Conservation (phyloP, 192 early-diverging fungal species). For the Backusella sp. region DNA sequence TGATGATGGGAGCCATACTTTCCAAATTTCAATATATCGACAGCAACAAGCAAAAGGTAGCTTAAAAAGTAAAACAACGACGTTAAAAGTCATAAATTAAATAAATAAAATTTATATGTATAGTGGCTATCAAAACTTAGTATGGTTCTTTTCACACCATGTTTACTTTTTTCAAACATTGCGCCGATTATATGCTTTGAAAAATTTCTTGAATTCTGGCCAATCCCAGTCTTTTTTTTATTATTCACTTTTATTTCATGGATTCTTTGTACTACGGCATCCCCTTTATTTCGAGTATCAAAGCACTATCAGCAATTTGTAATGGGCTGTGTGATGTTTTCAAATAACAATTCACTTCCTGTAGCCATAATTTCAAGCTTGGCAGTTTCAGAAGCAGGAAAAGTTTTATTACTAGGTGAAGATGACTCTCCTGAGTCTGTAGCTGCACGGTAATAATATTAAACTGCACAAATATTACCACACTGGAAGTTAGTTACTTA, state of each 20-base stretch:
- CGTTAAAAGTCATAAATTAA: background rate
- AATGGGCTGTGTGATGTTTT: constrained; percentile 65
- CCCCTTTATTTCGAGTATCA: constrained; percentile 40
- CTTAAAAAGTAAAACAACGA: background rate
- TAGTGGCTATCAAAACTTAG: constrained; percentile 60
- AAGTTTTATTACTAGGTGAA: constrained; percentile 36
- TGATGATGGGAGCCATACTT: constrained; percentile 19
- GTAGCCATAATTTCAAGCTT: constrained; percentile 68
- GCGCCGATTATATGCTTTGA: constrained; percentile 60
- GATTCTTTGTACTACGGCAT: constrained; percentile 32
- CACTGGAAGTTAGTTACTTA: background rate
- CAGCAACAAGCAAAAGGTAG: constrained; percentile 29
- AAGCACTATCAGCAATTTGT: constrained; percentile 57
- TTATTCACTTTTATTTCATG: constrained; percentile 40
- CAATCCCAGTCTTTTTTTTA: constrained; percentile 56
- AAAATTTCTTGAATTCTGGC: constrained; percentile 68
- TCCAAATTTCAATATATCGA: constrained; percentile 25
- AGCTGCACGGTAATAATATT: constrained; percentile 43
- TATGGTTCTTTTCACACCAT: constrained; percentile 72
- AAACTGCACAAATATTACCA: background rate
- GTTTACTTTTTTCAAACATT: constrained; percentile 75
- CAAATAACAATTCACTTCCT: constrained; percentile 75
- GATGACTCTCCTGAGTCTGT: constrained; percentile 45
- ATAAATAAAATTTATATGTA: background rate
- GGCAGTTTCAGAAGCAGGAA: constrained; percentile 48